Base-by-base conservation (phyloP, 106 monocot species). In the Apostasia ramifera region DNA sequence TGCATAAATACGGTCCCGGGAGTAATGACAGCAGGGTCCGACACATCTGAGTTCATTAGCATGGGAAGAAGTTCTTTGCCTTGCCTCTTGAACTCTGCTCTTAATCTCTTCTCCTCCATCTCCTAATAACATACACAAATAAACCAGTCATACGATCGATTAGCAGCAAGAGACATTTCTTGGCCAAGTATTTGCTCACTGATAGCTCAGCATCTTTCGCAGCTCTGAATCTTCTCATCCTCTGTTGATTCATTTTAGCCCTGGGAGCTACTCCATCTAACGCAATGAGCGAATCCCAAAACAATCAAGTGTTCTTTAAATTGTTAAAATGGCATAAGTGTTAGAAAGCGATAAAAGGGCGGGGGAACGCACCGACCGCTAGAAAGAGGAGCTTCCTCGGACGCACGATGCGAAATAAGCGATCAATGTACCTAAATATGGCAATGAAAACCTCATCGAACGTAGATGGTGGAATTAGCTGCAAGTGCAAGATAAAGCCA, bases 161-260 rank as follows among this genome's bases (percentile, higher is more conserved):
- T 8, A 59, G 8, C 6, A 59, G 13, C 26, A 26, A 26, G 26
- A 26, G 26, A 26, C 26, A 26, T 0, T 26, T 26, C 26, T 26
- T 26, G 26, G 26, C 26, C 26, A 26, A 26, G 26, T 26, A 26
- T 7, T 61, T n/a, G 53, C 69, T 39, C 42, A 85, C 88, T 0
- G 72, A 66, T 15, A 80, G 44, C 60, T 70, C 77, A n/a, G 77
- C 76, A 58, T 85, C 85, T 69, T 75, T 82, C 26, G 85, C 88
- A 2, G 73, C 13, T 39, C 48, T 56, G 52, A 68, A 89, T 38
- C 88, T 48, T 53, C 88, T 46, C 0, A 76, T 52, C 53, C 84
- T 55, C 49, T 84, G 88, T 50, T 85, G 89, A 60, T 89, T 89
- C 80, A 89, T 71, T 66, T 89, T 89, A 1, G 89, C 85, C 59